phyloP scores from a whole-genome alignment of 495 filamentous ascomycete genomes.

The Tuber indicum region DNA sequence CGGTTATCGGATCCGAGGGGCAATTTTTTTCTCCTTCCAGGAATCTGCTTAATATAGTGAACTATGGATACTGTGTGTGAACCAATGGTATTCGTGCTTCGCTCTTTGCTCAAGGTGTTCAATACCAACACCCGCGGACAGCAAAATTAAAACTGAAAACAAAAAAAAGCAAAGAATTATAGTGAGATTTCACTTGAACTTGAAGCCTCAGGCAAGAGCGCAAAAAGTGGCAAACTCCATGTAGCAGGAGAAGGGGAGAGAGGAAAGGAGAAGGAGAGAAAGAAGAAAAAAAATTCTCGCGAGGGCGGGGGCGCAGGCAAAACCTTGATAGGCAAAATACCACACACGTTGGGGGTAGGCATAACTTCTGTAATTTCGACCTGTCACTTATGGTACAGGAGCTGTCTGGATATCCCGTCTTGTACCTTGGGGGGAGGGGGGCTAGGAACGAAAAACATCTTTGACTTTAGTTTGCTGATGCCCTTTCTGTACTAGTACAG shows the following conservation, averaged over 20 bases:
- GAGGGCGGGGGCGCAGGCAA: neutral
- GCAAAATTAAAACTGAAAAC: neutral
- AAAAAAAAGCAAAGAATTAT: neutral
- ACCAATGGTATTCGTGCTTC: neutral
- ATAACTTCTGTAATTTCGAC: neutral
- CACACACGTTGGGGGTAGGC: neutral
- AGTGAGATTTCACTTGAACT: neutral
- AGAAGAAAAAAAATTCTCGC: neutral
- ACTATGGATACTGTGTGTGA: neutral
- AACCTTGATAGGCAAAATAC: neutral
- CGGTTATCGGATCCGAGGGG: neutral
- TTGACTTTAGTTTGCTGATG: neutral
- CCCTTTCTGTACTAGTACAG: neutral
- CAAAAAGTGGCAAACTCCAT: no score
- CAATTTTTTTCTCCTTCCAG: neutral
- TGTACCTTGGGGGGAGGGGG: neutral
- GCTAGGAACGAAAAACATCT: neutral
- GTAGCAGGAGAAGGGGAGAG: neutral
- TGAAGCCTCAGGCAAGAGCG: neutral
- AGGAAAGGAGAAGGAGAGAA: neutral
- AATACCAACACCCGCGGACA: neutral
- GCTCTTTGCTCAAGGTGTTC: neutral
- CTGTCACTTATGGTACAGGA: neutral
- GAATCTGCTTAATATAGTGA: neutral
- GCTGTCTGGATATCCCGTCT: neutral